Evolutionary conservation across 352 stramenopile species (phyloP).

Genomic region (Globisporangium perplexum): DNA sequence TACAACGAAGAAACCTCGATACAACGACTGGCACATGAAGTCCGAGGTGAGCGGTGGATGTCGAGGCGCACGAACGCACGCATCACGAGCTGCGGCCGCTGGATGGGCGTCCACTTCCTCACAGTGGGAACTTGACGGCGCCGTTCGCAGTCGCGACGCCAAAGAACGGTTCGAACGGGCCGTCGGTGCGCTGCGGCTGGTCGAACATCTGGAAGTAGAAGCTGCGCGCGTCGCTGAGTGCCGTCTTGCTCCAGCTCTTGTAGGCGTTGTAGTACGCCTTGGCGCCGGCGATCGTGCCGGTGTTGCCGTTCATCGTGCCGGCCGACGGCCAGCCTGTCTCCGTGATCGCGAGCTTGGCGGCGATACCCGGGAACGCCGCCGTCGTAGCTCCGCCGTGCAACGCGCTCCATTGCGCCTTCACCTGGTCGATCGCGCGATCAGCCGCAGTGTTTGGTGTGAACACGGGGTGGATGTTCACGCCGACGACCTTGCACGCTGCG

Average conservation of each 20-base stretch:
- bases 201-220: slow-evolving; percentile 70
- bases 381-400: slow-evolving; percentile 27
- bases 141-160: slow-evolving; percentile 30
- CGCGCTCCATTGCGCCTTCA: slow-evolving; percentile 36
- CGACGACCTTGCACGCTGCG: slow-evolving; percentile 43
- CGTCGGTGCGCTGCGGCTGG: slow-evolving; percentile 35
- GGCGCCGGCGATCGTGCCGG: slow-evolving; percentile 25
- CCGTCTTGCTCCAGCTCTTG: slow-evolving; percentile 20
- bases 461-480: slow-evolving; percentile 69
- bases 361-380: slow-evolving; percentile 33
- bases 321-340: slow-evolving; percentile 60
- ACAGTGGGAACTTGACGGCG: slow-evolving; percentile 32
- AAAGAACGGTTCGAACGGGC: slow-evolving; percentile 44
- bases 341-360: slow-evolving; percentile 43
- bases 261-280: slow-evolving; percentile 38
- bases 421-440: slow-evolving; percentile 33
- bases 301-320: slow-evolving; percentile 37
- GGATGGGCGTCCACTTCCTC: too few species aligned
- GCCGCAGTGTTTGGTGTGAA: slow-evolving; percentile 34
- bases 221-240: slow-evolving; percentile 24
- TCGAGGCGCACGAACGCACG: too few species aligned
- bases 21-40: too few species aligned
- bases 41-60: too few species aligned
- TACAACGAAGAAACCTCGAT: too few species aligned
- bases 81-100: too few species aligned